phyloP scores from a whole-genome alignment of 2,329 filamentous ascomycete species.

The Fusarium stilboides region DNA sequence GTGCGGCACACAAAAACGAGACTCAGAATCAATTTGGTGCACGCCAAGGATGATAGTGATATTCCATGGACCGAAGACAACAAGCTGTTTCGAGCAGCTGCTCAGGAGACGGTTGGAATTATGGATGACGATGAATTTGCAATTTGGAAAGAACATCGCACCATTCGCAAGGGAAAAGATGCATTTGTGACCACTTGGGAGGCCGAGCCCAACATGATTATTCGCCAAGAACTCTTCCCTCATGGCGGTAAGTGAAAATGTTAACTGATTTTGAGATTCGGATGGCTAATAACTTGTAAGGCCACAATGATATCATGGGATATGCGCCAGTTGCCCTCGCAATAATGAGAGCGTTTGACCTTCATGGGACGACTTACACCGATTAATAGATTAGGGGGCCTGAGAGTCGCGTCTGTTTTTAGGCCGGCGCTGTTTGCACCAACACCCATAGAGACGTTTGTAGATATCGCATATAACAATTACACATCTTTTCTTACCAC shows the following conservation, averaged over 20 bases:
- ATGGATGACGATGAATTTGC: constrained; percentile 58
- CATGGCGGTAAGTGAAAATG: constrained; percentile 65
- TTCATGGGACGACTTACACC: constrained; percentile 52
- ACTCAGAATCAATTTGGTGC: constrained; percentile 80
- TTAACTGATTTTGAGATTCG: neutral
- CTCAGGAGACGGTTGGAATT: constrained; percentile 63
- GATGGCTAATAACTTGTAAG: constrained; percentile 60
- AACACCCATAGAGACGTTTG: neutral
- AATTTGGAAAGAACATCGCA: constrained; percentile 63
- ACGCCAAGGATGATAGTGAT: constrained; percentile 85
- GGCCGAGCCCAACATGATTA: constrained; percentile 61
- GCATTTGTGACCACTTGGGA: constrained; percentile 65
- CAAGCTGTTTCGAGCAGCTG: constrained; percentile 73
- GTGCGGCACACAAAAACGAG: constrained; percentile 66
- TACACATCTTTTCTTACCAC: no score
- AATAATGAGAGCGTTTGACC: constrained; percentile 75
- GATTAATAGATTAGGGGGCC: constrained; percentile 15
- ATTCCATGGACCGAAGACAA: constrained; percentile 83
- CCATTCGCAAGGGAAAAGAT: constrained; percentile 59
- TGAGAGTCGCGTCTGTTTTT: neutral
- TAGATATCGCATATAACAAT: neutral
- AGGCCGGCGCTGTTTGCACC: neutral
- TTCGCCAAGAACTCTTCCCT: constrained; percentile 69
- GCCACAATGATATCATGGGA: constrained; percentile 79
- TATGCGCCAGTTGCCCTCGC: constrained; percentile 76